Percentiles rank a stretch among this genome's conserved stretches.
phyloP scores from a whole-genome alignment of 192 early-diverging fungal species.

The Rhizoclosmatium sp. region DNA sequence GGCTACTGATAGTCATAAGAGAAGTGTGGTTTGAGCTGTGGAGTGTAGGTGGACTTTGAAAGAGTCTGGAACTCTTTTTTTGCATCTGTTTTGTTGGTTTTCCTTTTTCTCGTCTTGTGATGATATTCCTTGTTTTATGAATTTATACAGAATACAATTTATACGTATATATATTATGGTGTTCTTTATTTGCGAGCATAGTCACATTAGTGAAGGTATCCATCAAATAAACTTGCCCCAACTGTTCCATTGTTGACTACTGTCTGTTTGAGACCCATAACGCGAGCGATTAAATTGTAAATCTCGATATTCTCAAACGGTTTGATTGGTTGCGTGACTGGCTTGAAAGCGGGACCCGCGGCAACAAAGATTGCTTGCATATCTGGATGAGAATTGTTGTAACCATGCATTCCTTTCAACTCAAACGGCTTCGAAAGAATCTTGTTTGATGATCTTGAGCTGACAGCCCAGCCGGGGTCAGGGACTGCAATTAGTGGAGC shows the following conservation, averaged over 20 bases:
- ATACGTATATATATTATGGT: too few relatives aligned
- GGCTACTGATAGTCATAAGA: slow-evolving; percentile 17
- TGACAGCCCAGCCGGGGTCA: slow-evolving; percentile 44
- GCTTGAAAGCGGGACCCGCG: slow-evolving; percentile 73
- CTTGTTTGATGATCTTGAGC: neutral
- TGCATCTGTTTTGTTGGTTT: too few relatives aligned
- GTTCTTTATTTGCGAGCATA: too few relatives aligned
- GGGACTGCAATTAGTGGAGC: slow-evolving; percentile 78
- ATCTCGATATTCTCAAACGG: slow-evolving; percentile 27
- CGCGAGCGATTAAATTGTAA: slow-evolving; percentile 2
- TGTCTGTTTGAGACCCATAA: neutral
- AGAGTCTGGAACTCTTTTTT: too few relatives aligned
- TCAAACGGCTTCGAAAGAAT: neutral
- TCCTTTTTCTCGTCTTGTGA: too few relatives aligned
- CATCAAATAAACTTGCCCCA: too few relatives aligned
- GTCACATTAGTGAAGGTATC: too few relatives aligned
- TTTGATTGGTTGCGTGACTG: neutral
- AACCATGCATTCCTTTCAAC: slow-evolving; percentile 76
- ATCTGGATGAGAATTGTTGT: slow-evolving; percentile 74
- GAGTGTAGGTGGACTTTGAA: neutral
- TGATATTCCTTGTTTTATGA: too few relatives aligned
- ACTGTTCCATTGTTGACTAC: neutral
- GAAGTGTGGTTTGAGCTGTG: slow-evolving; percentile 3
- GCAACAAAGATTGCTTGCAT: slow-evolving; percentile 94
- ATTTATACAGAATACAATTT: too few relatives aligned